Base-by-base conservation (phyloP, 306 rosid genomes). In the Datisca glomerata region DNA sequence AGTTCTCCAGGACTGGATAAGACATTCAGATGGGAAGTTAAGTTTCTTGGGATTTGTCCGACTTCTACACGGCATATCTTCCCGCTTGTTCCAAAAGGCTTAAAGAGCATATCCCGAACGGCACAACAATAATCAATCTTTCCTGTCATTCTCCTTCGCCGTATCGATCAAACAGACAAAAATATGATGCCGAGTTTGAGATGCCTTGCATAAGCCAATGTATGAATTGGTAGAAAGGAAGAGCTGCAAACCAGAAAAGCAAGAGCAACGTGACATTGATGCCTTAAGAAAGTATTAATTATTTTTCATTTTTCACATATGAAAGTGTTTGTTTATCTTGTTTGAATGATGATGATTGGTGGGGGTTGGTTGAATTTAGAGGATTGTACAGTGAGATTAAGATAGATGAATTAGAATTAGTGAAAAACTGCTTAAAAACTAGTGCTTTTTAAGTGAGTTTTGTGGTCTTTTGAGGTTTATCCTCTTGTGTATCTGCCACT, bases 1-100 rank as follows among this genome's bases (percentile, higher is more conserved):
- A 17, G 96, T 85, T 27, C 96, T 85, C 43, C 89, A 85, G 55
- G 96, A 85, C 60, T 85, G 96, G 96, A 72, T 85, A 21, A 56
- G 80, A 72, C 96, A 81, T 55, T 61, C 89, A 0, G 93, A 85
- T 41, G 93, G 93, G 42, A 85, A 85, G 60, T 89, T 85, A 21
- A 85, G 96, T 61, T 85, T 85, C 69, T 37, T 77, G 45, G 96
- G 96, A 39, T 85, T 85, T 49, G 80, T 80, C 41, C 71, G 84
- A 52, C 93, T 85, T 45, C 61, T 85, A 21, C 93, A 80, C 4
- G 96, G 89, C 15, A 49, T 73, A 47, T 67, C 93, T 33, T 40
- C 89, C 27, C 77, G 82, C 33, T 13, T 68, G 7, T 56, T 74
- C 54, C 81, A 72, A 40, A 85, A 80, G 73, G 86, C 73, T 21